Percentiles rank a stretch among this genome's conserved stretches.
phyloP scores from a whole-genome alignment of 345 rosid genomes.

The Triadica sebifera region DNA sequence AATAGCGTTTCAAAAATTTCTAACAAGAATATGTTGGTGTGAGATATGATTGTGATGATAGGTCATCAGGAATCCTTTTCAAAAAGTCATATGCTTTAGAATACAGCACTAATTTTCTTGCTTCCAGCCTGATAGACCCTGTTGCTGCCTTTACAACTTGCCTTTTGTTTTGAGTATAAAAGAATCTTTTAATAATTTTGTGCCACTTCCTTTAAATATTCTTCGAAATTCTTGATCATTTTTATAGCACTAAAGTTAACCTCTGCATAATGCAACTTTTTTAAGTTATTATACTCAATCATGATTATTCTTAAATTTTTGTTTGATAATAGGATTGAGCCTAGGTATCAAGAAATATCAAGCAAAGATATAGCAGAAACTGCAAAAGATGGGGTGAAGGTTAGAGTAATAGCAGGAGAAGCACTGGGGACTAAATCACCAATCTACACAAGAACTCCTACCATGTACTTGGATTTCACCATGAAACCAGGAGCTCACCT shows the following conservation, averaged over 20 bases:
- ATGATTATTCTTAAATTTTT: background rate
- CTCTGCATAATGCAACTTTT: background rate
- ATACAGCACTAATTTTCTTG: constrained; percentile 12
- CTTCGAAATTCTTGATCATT: constrained; percentile 3
- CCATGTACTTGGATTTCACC: constrained; percentile 86
- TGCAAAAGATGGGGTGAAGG: constrained; percentile 57
- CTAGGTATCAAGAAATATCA: constrained; percentile 73
- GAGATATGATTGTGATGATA: constrained; percentile 13
- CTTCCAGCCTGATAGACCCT: constrained; percentile 3
- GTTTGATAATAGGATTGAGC: constrained; percentile 56
- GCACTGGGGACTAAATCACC: constrained; percentile 68
- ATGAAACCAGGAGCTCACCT: constrained; percentile 61
- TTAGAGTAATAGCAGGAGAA: constrained; percentile 84
- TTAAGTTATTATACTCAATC: background rate
- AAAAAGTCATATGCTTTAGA: constrained; percentile 17
- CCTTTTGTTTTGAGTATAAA: background rate
- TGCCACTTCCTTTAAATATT: background rate
- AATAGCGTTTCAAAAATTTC: background rate
- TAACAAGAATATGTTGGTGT: background rate
- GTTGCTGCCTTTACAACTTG: background rate
- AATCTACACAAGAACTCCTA: constrained; percentile 81
- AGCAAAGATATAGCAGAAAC: constrained; percentile 66
- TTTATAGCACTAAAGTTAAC: background rate
- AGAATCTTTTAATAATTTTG: background rate
- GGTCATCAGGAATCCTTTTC: constrained; percentile 4